Conservation (phyloP, 1,139 yeast genomes). For the Yamadazyma triangularis region DNA sequence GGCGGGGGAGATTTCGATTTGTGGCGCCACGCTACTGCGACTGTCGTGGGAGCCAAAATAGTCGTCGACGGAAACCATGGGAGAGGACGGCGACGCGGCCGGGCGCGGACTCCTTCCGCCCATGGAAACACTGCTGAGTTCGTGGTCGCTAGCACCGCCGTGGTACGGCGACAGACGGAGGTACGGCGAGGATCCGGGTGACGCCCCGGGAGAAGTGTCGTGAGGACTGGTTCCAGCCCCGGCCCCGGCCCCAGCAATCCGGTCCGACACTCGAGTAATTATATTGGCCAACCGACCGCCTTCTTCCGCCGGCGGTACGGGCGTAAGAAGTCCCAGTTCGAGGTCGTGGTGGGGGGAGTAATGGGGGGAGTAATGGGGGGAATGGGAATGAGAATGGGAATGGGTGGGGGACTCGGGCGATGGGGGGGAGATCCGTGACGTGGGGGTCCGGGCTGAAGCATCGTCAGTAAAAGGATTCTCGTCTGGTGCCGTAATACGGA, state of each 20-base stretch:
- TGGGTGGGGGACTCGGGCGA: background rate
- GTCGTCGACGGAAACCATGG: background rate
- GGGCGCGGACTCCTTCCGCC: background rate
- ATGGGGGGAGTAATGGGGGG: background rate
- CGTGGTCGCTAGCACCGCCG: no score
- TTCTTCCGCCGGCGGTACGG: constrained; percentile 9
- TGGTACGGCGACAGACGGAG: no score
- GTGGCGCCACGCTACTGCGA: background rate
- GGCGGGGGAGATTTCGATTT: background rate
- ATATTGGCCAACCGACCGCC: constrained; percentile 18
- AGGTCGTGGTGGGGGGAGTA: constrained; percentile 4
- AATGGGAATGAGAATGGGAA: background rate
- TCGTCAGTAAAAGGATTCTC: background rate
- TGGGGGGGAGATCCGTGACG: background rate
- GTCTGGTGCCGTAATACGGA: no score
- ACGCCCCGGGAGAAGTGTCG: background rate
- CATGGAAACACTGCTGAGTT: no score
- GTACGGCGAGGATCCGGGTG: background rate
- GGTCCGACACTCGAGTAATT: constrained; percentile 34
- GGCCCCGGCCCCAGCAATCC: constrained; percentile 36
- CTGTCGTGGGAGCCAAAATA: background rate
- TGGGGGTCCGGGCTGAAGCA: background rate
- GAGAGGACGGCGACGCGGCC: background rate
- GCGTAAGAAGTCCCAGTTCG: constrained; percentile 10
- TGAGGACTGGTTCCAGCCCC: background rate